Conservation (phyloP, 345 rosid genomes). For the Nephelium lappaceum region DNA sequence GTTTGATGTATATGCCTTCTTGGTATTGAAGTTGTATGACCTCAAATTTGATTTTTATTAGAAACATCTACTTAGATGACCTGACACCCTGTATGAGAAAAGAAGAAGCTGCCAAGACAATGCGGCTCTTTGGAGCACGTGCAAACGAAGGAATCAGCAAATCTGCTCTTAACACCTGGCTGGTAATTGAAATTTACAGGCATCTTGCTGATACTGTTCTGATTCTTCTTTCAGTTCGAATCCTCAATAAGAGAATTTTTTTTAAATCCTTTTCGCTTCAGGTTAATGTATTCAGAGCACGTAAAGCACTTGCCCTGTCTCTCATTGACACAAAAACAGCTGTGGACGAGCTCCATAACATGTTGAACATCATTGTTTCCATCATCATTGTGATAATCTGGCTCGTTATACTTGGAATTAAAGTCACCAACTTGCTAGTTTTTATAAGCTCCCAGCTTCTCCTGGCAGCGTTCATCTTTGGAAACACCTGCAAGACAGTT, state of each 20-base stretch:
- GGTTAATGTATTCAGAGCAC: slow-evolving; percentile 47
- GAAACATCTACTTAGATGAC: slow-evolving; percentile 41
- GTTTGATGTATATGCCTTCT: background rate
- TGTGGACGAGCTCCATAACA: slow-evolving; percentile 53
- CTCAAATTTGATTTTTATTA: slow-evolving; percentile 15
- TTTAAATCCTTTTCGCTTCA: background rate
- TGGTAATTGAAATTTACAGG: slow-evolving; percentile 30
- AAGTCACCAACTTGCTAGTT: slow-evolving; percentile 45
- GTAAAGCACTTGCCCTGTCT: slow-evolving; percentile 46
- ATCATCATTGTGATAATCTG: slow-evolving; percentile 39
- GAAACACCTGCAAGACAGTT: slow-evolving; percentile 52
- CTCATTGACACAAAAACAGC: slow-evolving; percentile 59
- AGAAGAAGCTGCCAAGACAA: slow-evolving; percentile 39
- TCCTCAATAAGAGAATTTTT: background rate
- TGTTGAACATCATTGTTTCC: slow-evolving; percentile 41
- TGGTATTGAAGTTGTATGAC: background rate
- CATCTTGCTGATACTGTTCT: background rate
- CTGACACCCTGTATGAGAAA: slow-evolving; percentile 41
- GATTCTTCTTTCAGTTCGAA: background rate
- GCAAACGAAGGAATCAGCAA: slow-evolving; percentile 31
- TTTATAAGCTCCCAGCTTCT: slow-evolving; percentile 55
- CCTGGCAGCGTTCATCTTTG: slow-evolving; percentile 47
- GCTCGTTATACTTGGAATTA: slow-evolving; percentile 55
- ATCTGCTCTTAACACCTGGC: slow-evolving; percentile 40
- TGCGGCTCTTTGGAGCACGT: slow-evolving; percentile 31